Base-by-base conservation (phyloP, 2,329 filamentous ascomycete genomes). In the Scedosporium aurantiacum region DNA sequence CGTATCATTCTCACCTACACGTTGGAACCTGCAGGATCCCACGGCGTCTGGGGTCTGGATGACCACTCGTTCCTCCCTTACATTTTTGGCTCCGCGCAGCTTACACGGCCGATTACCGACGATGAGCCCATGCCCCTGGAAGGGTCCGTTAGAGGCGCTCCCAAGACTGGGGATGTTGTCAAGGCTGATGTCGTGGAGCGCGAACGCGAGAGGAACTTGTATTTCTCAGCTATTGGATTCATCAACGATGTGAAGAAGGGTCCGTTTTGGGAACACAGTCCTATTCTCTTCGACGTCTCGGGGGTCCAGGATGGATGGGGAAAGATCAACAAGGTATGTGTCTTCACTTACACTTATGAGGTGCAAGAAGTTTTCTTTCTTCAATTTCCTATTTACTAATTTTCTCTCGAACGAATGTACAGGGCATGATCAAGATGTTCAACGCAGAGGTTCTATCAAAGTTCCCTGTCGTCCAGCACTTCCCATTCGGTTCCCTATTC, bases 401-500 rank as follows among this genome's bases (percentile, higher is more conserved):
- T 41, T 41, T 16, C 8, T 18, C 6, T 8, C 16, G 32, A n/a
- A 14, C 2, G 41, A 47, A 28, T n/a, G 2, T 1, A 7, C 63
- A 88, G 86, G 94, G 94, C 59, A 97, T 99, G 94, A 85, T 99
- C 69, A 99, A 97, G 75, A 99, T 99, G 94, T 99, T 93, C 76
- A 91, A 95, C 66, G 94, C 90, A 18, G 94, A 99, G 76, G 94
- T 99, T 2, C 79, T 99, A 14, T 90, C 89, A 45, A 99, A 99
- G 73, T 97, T 97, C 70, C 94, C 94, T 2, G 94, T 99, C 2
- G 91, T 99, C n/a, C 94, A 99, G 74, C 94, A 99, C 74, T 97
- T 94, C 66, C 83, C 82, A 2, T 93, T 94, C 66, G 90, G 90
- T 27, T 88, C 86, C 5, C 76, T 94, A n/a, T 91, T 93, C 70